A percentile compares a stretch with the other conserved stretches of the same genome.
phyloP scores from a whole-genome alignment of 345 rosid species.

The Pugionium dolabratum region DNA sequence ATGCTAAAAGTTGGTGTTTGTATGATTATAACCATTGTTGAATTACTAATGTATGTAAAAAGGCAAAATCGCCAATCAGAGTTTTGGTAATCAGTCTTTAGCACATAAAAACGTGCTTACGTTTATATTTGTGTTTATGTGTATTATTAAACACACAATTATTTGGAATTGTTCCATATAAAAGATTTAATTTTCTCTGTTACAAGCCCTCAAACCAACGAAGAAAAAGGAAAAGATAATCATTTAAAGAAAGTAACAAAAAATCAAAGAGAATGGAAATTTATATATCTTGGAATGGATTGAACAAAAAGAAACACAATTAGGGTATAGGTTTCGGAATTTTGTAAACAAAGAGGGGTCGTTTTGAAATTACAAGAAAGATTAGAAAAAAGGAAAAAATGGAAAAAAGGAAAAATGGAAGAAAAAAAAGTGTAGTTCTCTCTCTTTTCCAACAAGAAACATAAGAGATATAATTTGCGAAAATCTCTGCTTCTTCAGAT shows the following conservation, averaged over 20 bases:
- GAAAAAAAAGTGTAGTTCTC: background rate
- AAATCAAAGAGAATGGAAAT: background rate
- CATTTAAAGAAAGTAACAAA: background rate
- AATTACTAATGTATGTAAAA: slow-evolving; percentile 15
- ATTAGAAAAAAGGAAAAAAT: background rate
- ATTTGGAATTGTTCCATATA: no score
- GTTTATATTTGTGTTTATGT: background rate
- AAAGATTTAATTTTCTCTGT: no score
- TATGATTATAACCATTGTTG: slow-evolving; percentile 7
- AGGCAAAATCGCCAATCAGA: slow-evolving; percentile 23
- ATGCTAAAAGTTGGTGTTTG: background rate
- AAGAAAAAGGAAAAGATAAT: background rate
- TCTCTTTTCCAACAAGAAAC: slow-evolving; percentile 64
- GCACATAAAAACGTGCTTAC: background rate
- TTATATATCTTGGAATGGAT: background rate
- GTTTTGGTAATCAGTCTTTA: slow-evolving; percentile 19
- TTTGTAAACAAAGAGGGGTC: background rate
- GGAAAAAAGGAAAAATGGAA: background rate
- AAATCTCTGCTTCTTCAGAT: slow-evolving; percentile 32
- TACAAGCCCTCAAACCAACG: background rate
- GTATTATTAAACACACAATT: no score
- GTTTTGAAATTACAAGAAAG: slow-evolving; percentile 11
- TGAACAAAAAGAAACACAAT: no score
- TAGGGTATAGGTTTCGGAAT: background rate
- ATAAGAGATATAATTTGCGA: slow-evolving; percentile 32